Evolutionary conservation across 768 basidiomycete species (phyloP), one percentile per base, ranked within the genome.

Genomic region (Cyclocybe cylindracea): DNA sequence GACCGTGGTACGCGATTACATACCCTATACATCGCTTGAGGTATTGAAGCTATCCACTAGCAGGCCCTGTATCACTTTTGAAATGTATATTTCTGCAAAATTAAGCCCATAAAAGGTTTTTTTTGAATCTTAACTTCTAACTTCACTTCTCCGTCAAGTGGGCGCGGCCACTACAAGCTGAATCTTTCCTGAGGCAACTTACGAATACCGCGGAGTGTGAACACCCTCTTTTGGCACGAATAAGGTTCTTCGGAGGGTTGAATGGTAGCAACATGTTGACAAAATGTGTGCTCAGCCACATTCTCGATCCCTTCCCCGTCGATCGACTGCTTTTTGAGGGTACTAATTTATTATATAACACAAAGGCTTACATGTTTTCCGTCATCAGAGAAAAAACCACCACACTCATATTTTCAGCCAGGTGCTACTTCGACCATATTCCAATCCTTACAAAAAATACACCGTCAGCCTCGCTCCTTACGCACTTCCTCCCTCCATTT

Each of bases 391-490:
- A 16, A 13, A 39, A 16, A 44, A 33, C n/a, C 10, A 34, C 9
- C 44, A 39, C 32, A 36, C 19, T 36, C 46, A 33, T 52, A 43
- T 52, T 44, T 44, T 34, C 41, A 43, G 19, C 46, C 35, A 44
- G 24, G 24, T 24, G 24, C 24, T 24, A 24, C 24, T 24, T 24
- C 24, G 38, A 43, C 40, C 35, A 29, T 7, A 41, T 45, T 34
- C 40, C 44, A 45, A 37, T 44, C 57, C 44, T 48, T 9, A 44
- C 42, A 39, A 42, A 52, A 39, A 45, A 54, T 53, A 50, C 39
- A 40, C 45, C 52, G 61, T 62, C 61, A 62, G 61, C 61, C 61
- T 32, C 46, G 44, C 33, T 35, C 34, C 29, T 36, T 52, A 46
- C 38, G 46, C 39, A 40, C 16, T 52, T 32, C 44, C 32, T 37